These are phyloP conservation scores for Phaeosphaeriaceae sp. DNA, from an alignment of 2,329 filamentous ascomycete species.

Conservation along the genomic window DNA sequence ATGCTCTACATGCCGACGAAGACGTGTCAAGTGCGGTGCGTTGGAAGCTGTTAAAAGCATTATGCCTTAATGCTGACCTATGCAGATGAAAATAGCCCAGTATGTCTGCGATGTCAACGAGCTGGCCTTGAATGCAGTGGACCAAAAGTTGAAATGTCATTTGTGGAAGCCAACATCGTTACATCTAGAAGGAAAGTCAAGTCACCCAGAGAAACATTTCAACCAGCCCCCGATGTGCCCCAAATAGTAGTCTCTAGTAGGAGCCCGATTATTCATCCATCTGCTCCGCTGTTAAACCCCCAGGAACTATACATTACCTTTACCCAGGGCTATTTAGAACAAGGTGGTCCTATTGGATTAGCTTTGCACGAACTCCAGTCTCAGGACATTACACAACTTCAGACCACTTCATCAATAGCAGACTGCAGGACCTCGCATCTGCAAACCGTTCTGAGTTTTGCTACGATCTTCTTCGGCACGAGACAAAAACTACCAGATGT, in stretches of 20 bases:
- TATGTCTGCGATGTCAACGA: slow-evolving; percentile 34
- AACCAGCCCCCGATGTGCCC: background rate
- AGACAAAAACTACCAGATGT: slow-evolving; percentile 24
- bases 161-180: slow-evolving; percentile 34
- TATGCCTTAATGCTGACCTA: background rate
- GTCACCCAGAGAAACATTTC: background rate
- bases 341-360: slow-evolving; percentile 30
- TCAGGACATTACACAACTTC: slow-evolving; percentile 19
- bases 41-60: background rate
- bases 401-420: background rate
- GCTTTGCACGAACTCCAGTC: slow-evolving; percentile 22
- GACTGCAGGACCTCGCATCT: slow-evolving; percentile 9
- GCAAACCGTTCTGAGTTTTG: slow-evolving; percentile 31
- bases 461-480: slow-evolving; percentile 34
- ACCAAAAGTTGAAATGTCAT: slow-evolving; percentile 24
- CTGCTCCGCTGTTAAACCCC: slow-evolving; percentile 11
- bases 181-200: slow-evolving; percentile 28
- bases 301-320: slow-evolving; percentile 36
- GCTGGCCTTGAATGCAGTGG: slow-evolving; percentile 33
- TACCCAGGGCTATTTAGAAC: slow-evolving; percentile 22
- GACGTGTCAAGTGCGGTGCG: slow-evolving; percentile 43
- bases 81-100: slow-evolving; percentile 34
- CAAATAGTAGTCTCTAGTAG: background rate
- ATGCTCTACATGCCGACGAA: slow-evolving; percentile 37
- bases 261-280: background rate